Conservation (phyloP, 805 yeast species). For the Ogataea pignaliae region DNA sequence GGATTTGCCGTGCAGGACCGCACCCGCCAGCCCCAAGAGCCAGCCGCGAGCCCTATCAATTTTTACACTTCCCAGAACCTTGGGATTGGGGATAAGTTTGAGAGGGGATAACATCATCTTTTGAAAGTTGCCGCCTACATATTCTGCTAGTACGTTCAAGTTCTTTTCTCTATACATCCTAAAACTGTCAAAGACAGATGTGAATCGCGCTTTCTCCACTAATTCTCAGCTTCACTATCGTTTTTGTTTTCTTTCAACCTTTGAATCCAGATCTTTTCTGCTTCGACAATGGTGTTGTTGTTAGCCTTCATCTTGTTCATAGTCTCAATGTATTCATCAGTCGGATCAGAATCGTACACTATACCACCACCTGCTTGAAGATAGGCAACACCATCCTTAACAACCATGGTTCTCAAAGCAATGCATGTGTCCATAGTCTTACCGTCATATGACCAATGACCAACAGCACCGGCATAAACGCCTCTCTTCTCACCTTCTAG, state of each 20-base stretch:
- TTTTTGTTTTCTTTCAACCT: constrained; percentile 28
- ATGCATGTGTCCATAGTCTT: constrained; percentile 95
- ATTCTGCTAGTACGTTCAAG: neutral
- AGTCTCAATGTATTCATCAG: constrained; percentile 93
- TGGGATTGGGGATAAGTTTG: too few relatives aligned
- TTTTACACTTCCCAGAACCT: too few relatives aligned
- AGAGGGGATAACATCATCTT: too few relatives aligned
- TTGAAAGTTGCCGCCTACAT: neutral
- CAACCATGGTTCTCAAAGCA: constrained; percentile 95
- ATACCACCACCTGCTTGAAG: constrained; percentile 99
- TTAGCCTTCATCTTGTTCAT: constrained; percentile 97
- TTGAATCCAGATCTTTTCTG: constrained; percentile 72
- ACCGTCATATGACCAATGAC: constrained; percentile 97
- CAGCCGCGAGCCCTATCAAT: too few relatives aligned
- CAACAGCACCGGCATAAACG: constrained; percentile 98
- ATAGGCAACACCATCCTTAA: constrained; percentile 84
- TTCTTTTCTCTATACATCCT: neutral
- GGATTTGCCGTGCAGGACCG: too few relatives aligned
- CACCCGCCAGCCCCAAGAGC: too few relatives aligned
- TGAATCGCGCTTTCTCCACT: too few relatives aligned
- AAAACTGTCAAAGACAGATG: too few relatives aligned
- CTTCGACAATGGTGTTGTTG: constrained; percentile 84
- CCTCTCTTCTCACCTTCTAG: constrained; percentile 91
- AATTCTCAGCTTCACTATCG: constrained; percentile 23
- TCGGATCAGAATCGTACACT: constrained; percentile 90